Conservation (phyloP, 202 grass and related monocot species). For the Alloteropsis angusta region DNA sequence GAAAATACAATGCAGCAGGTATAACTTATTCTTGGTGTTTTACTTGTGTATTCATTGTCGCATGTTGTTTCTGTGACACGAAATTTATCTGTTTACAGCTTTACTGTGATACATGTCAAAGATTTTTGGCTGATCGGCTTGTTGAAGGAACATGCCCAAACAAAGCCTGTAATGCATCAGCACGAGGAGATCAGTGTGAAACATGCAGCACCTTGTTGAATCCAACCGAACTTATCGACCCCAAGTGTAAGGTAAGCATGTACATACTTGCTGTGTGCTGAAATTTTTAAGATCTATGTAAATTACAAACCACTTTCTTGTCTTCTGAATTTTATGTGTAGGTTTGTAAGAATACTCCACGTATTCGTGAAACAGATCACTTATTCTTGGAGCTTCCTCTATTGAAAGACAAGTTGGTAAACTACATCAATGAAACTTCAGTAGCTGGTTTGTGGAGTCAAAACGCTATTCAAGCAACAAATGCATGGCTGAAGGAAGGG, state of each 20-base stretch:
- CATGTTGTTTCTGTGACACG: conserved; percentile 10
- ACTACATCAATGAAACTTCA: conserved; percentile 79
- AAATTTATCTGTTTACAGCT: conserved; percentile 41
- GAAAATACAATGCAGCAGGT: conserved; percentile 97
- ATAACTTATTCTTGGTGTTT: conserved; percentile 14
- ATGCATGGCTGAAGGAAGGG: conserved; percentile 98
- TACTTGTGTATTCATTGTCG: background rate
- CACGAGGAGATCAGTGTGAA: conserved; percentile 89
- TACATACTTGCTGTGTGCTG: background rate
- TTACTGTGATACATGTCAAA: conserved; percentile 70
- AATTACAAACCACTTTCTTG: background rate
- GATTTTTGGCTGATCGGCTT: conserved; percentile 81
- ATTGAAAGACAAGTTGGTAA: conserved; percentile 63
- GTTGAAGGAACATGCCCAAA: conserved; percentile 84
- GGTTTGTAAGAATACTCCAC: conserved; percentile 77
- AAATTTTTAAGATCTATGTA: background rate
- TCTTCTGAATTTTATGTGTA: conserved; percentile 15
- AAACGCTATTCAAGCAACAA: conserved; percentile 97
- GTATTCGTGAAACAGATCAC: conserved; percentile 84
- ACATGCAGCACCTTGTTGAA: conserved; percentile 86
- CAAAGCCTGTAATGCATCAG: conserved; percentile 57
- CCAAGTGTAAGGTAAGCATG: conserved; percentile 79
- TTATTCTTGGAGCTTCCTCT: conserved; percentile 93
- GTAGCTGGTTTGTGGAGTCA: conserved; percentile 88
- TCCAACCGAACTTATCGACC: conserved; percentile 79